Evolutionary conservation across 139 green algal genomes (phyloP).

Genomic region (Auxenochlorella pyrenoidosa): DNA sequence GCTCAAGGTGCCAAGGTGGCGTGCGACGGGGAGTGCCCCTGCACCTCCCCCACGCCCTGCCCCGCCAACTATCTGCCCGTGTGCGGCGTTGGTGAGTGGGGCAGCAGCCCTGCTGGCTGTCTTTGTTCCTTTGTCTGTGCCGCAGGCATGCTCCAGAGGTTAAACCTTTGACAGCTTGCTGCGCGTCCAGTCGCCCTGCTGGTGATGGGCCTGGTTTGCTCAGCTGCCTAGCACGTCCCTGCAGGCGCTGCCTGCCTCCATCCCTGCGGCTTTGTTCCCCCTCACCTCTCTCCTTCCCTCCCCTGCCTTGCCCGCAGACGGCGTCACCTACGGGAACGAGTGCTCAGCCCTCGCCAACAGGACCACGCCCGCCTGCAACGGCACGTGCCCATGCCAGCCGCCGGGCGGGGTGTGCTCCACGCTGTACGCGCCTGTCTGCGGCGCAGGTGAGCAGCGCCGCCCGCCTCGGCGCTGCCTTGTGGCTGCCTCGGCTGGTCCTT

Average conservation of each 20-base stretch:
- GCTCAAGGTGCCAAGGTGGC: not conserved
- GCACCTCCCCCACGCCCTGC: conserved; percentile 1
- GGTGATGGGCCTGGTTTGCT: too few relatives aligned
- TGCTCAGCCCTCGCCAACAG: not conserved
- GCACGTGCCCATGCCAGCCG: not conserved
- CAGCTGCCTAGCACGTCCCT: too few relatives aligned
- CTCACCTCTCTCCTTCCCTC: not conserved
- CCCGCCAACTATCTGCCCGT: conserved; percentile 21
- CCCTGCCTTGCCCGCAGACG: not conserved
- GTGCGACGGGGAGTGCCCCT: conserved; percentile 27
- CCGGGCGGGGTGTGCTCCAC: not conserved
- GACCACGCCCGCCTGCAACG: not conserved
- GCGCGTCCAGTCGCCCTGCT: too few relatives aligned
- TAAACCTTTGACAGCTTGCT: too few relatives aligned
- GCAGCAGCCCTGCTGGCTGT: too few relatives aligned
- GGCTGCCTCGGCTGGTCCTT: too few relatives aligned
- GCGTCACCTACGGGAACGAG: conserved; percentile 17
- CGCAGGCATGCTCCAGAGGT: too few relatives aligned
- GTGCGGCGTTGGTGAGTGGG: conserved; percentile 1
- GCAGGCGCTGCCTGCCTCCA: not conserved
- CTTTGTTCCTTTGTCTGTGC: too few relatives aligned
- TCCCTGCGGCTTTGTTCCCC: not conserved
- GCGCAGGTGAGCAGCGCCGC: not conserved
- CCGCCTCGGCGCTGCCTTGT: too few relatives aligned
- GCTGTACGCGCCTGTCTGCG: not conserved